phyloP scores from a whole-genome alignment of 768 basidiomycete genomes.

The Trametes cinnabarina region DNA sequence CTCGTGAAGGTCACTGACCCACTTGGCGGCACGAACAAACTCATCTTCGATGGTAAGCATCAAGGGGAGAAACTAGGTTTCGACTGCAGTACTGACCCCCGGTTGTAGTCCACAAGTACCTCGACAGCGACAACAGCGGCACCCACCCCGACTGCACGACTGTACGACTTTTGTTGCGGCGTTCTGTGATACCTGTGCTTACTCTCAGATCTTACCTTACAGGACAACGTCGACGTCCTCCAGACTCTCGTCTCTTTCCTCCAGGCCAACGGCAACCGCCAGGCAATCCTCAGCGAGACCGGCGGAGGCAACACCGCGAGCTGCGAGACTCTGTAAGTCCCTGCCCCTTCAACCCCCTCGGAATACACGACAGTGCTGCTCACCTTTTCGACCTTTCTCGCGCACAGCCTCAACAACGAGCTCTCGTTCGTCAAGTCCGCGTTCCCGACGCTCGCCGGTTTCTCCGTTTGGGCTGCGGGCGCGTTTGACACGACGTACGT shows the following conservation, averaged over 20 bases:
- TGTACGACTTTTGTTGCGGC: constrained; percentile 16
- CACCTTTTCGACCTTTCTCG: no score
- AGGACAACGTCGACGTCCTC: constrained; percentile 47
- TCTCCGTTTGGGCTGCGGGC: constrained; percentile 53
- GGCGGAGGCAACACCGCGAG: constrained; percentile 43
- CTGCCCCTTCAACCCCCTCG: background rate
- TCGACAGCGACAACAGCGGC: constrained; percentile 46
- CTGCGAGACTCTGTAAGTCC: constrained; percentile 35
- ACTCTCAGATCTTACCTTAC: background rate
- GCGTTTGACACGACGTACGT: constrained; percentile 50
- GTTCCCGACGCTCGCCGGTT: constrained; percentile 46
- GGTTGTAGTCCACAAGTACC: constrained; percentile 42
- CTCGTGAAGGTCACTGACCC: constrained; percentile 44
- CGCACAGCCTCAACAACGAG: constrained; percentile 37
- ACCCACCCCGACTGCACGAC: constrained; percentile 43
- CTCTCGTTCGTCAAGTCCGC: constrained; percentile 46
- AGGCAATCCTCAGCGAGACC: constrained; percentile 44
- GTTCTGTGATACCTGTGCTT: constrained; percentile 6
- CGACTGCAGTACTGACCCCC: background rate
- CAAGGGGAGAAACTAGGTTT: background rate
- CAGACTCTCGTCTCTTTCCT: constrained; percentile 43
- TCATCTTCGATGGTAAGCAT: constrained; percentile 41
- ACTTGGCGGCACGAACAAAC: constrained; percentile 35
- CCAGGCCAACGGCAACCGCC: constrained; percentile 40
- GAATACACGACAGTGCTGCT: background rate